These are phyloP conservation scores for Aspergillus neotritici DNA, from an alignment of 2,329 filamentous ascomycete genomes.

Conservation along the genomic window DNA sequence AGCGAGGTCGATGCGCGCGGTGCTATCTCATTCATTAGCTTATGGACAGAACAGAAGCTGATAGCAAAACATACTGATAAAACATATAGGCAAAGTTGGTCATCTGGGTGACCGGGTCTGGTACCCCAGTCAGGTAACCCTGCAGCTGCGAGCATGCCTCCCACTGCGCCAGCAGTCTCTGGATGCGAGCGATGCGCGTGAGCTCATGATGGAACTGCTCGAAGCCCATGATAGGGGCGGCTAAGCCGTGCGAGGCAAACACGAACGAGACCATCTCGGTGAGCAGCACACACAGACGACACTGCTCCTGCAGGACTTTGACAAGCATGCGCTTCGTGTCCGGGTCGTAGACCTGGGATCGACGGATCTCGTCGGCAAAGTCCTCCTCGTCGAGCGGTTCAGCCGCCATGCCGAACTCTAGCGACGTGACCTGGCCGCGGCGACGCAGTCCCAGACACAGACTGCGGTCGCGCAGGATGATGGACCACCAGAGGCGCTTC, in stretches of 20 bases:
- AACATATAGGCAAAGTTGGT: conserved; percentile 50
- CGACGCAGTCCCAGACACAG: conserved; percentile 48
- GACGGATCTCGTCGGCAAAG: conserved; percentile 43
- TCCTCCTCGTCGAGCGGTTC: conserved; percentile 39
- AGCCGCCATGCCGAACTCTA: conserved; percentile 43
- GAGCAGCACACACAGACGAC: conserved; percentile 44
- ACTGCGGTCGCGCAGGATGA: conserved; percentile 49
- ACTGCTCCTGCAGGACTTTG: conserved; percentile 43
- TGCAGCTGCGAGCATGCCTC: conserved; percentile 7
- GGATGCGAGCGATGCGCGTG: conserved; percentile 10
- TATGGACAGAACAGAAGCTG: too few species aligned
- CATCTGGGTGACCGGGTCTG: conserved; percentile 23
- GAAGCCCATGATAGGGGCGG: conserved; percentile 8
- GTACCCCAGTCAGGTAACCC: not conserved
- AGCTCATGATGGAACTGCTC: conserved; percentile 12
- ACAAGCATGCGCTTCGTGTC: conserved; percentile 44
- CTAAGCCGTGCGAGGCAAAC: conserved; percentile 31
- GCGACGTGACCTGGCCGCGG: conserved; percentile 46
- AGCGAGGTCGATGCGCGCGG: conserved; percentile 41
- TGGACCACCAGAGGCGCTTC: conserved; percentile 54
- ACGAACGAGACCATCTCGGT: conserved; percentile 45
- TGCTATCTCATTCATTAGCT: conserved; percentile 23
- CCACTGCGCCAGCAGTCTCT: conserved; percentile 16
- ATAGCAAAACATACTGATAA: conserved; percentile 41
- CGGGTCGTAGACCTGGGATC: conserved; percentile 43